Conservation (phyloP, 441 rosid genomes). For the Populus hybrid region DNA sequence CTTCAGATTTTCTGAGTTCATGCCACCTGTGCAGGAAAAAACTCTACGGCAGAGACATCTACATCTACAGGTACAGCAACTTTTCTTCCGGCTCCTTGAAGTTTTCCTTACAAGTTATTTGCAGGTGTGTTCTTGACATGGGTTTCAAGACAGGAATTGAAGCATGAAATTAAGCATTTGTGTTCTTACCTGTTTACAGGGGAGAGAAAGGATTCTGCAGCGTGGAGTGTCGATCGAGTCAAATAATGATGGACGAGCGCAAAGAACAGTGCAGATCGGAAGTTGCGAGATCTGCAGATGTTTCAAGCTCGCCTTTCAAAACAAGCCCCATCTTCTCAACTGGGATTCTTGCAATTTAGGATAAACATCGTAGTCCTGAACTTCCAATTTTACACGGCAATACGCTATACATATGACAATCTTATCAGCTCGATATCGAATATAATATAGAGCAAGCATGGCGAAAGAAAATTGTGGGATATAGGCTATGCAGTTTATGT, state of each 20-base stretch:
- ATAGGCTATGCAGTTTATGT: neutral
- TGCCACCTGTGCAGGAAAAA: slow-evolving; percentile 57
- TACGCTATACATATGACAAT: neutral
- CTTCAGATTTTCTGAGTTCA: slow-evolving; percentile 47
- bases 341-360: slow-evolving; percentile 61
- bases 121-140: neutral
- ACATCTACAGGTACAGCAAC: slow-evolving; percentile 58
- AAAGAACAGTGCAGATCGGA: slow-evolving; percentile 55
- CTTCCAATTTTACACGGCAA: neutral
- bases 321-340: slow-evolving; percentile 52
- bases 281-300: slow-evolving; percentile 33
- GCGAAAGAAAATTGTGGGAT: too few species aligned
- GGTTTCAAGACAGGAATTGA: neutral
- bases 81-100: neutral
- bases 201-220: slow-evolving; percentile 83
- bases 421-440: neutral
- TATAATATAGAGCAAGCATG: neutral
- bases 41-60: slow-evolving; percentile 60
- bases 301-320: slow-evolving; percentile 40
- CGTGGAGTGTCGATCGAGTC: slow-evolving; percentile 55
- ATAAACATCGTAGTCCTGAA: neutral
- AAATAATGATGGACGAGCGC: slow-evolving; percentile 46
- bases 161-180: neutral
- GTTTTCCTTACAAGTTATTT: neutral
- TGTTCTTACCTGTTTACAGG: slow-evolving; percentile 24